A percentile compares a stretch with the other conserved stretches of the same genome.
Conservation (phyloP, 768 basidiomycete species). For the Pisolithus marmoratus region DNA sequence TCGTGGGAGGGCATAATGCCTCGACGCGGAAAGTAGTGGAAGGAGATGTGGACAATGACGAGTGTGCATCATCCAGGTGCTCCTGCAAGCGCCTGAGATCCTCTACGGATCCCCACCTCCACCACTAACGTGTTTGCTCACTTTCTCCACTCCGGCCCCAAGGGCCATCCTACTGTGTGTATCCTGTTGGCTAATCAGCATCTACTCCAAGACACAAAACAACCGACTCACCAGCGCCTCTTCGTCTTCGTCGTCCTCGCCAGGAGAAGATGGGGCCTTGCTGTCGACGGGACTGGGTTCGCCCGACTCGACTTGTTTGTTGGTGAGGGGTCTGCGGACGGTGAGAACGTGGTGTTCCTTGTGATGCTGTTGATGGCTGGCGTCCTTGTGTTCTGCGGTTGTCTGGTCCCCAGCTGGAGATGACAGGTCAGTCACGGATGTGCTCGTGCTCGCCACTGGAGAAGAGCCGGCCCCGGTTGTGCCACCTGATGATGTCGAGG, state of each 20-base stretch:
- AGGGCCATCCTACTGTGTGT: constrained; percentile 25
- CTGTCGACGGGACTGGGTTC: neutral
- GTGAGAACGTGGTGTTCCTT: neutral
- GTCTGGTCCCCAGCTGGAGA: neutral
- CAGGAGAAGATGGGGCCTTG: neutral
- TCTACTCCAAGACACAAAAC: neutral
- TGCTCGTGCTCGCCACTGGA: neutral
- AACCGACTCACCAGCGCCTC: constrained; percentile 9
- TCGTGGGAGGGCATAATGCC: too few species aligned
- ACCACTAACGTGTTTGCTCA: constrained; percentile 28
- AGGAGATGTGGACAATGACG: too few species aligned
- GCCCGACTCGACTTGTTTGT: neutral
- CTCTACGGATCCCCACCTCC: constrained; percentile 11
- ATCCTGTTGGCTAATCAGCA: constrained; percentile 12
- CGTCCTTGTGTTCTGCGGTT: neutral
- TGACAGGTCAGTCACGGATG: constrained; percentile 2
- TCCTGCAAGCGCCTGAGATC: neutral
- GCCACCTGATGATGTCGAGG: constrained; percentile 17
- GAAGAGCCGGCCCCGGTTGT: constrained; percentile 2
- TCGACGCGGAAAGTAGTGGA: too few species aligned
- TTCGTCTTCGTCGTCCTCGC: constrained; percentile 8
- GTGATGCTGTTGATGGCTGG: neutral
- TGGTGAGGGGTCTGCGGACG: neutral
- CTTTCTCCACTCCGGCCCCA: constrained; percentile 32
- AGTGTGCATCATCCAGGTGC: too few species aligned